Base-by-base conservation (phyloP, 306 rosid genomes). In the Castanospermum australe region DNA sequence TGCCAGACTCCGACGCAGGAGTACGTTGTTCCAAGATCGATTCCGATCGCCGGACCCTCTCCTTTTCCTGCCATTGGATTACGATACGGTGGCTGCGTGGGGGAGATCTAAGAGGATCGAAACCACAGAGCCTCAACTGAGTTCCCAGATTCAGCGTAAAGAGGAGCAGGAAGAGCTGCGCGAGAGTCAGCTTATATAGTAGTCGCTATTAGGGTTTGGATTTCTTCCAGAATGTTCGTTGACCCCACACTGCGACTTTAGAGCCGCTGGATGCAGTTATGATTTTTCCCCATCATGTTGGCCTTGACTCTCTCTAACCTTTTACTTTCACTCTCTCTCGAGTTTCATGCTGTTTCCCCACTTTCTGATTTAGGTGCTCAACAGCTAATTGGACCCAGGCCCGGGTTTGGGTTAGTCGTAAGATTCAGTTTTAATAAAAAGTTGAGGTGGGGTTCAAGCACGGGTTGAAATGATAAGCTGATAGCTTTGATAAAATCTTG, bases 1-100 rank as follows among this genome's bases (percentile, higher is more conserved):
- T 90, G 94, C 94, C 94, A 90, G 0, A 90, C 94, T 0, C 94
- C 94, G 1, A 90, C 94, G 52, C 94, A 90, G 0, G 94, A 90
- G 87, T 87, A 87, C 0, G 93, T 90, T 3, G 93, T 90, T 0
- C 93, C 93, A 36, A 90, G 91, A 90, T 90, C 93, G 73, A 90
- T 90, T 8, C 93, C 93, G 84, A 90, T 90, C n/a, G 93, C 91
- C 17, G 93, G 91, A 7, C 93, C 93, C 33, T 90, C 93, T 63
- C 93, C 93, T 67, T 90, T 78, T 20, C 83, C 86, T 67, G 91
- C 91, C 93, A 90, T 90, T 81, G 44, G 7, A 5, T 14, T 24
- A 20, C 33, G 4, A 7, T 33, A n/a, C n/a, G 7, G 17, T 42
- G 1, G 39, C 1, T 24, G 17, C 24, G 59, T 18, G 5, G 39